phyloP scores from a whole-genome alignment of 2,329 filamentous ascomycete species.

The Microcera coccophila region DNA sequence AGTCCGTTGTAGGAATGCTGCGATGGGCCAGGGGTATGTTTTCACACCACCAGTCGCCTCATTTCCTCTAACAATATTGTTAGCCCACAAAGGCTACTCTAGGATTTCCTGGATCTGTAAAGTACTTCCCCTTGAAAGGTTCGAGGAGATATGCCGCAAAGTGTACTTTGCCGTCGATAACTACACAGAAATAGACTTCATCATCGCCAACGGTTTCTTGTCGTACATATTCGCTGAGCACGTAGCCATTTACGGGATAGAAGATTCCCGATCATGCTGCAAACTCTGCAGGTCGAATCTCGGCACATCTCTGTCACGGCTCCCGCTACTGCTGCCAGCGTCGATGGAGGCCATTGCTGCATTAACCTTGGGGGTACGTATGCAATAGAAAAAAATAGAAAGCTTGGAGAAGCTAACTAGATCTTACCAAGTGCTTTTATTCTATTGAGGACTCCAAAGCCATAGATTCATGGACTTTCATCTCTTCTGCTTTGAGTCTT shows the following conservation, averaged over 20 bases:
- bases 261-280: conserved; percentile 22
- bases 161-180: conserved; percentile 36
- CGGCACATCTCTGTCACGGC: conserved; percentile 17
- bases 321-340: conserved; percentile 32
- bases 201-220: conserved; percentile 35
- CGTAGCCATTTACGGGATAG: conserved; percentile 19
- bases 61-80: neutral
- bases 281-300: conserved; percentile 28
- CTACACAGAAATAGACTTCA: conserved; percentile 30
- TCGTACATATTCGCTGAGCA: conserved; percentile 35
- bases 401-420: neutral
- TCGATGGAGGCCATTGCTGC: conserved; percentile 33
- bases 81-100: conserved; percentile 24
- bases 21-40: conserved; percentile 32
- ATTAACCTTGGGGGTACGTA: conserved; percentile 31
- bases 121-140: conserved; percentile 31
- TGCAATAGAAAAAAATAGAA: neutral
- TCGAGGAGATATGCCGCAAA: conserved; percentile 31
- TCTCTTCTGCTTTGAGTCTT: conserved; percentile 32
- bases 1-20: conserved; percentile 25
- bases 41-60: neutral
- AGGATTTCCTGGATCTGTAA: conserved; percentile 31
- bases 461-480: conserved; percentile 32
- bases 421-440: conserved; percentile 27
- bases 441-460: conserved; percentile 32